phyloP scores from a whole-genome alignment of 106 monocot genomes.

The Vanilla planifolia region DNA sequence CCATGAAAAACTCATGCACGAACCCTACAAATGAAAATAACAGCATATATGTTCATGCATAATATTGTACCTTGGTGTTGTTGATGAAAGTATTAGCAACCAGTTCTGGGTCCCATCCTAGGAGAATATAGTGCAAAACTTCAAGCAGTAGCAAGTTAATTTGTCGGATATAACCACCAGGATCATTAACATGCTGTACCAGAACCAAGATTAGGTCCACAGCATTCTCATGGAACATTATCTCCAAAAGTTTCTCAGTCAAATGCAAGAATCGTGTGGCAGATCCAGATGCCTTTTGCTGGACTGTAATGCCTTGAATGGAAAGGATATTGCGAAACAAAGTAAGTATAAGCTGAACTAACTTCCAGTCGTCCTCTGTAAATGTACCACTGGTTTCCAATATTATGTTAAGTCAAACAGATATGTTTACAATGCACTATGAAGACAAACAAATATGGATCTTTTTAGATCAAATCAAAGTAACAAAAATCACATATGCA shows the following conservation, averaged over 20 bases:
- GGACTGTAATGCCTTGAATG: slow-evolving; percentile 59
- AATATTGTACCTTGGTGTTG: slow-evolving; percentile 47
- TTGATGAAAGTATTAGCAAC: slow-evolving; percentile 41
- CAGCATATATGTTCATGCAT: too few relatives aligned
- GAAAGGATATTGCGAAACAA: slow-evolving; percentile 85
- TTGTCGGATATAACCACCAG: slow-evolving; percentile 54
- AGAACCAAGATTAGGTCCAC: slow-evolving; percentile 81
- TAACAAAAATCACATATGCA: neutral
- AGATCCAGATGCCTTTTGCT: slow-evolving; percentile 76
- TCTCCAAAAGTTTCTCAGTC: slow-evolving; percentile 66
- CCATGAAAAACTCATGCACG: too few relatives aligned
- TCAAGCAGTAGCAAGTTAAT: slow-evolving; percentile 82
- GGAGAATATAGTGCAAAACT: slow-evolving; percentile 66
- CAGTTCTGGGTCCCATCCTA: slow-evolving; percentile 63
- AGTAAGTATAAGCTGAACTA: slow-evolving; percentile 90
- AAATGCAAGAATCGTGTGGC: slow-evolving; percentile 57
- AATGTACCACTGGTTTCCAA: slow-evolving; percentile 45
- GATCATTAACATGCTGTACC: slow-evolving; percentile 66
- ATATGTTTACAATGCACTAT: neutral
- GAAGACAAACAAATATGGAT: neutral
- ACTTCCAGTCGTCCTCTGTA: slow-evolving; percentile 96
- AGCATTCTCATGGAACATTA: slow-evolving; percentile 84
- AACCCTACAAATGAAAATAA: too few relatives aligned
- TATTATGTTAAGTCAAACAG: neutral
- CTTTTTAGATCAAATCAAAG: neutral